phyloP scores from a whole-genome alignment of 225 moss, liverwort and hornwort genomes.

The Bryum argenteum region DNA sequence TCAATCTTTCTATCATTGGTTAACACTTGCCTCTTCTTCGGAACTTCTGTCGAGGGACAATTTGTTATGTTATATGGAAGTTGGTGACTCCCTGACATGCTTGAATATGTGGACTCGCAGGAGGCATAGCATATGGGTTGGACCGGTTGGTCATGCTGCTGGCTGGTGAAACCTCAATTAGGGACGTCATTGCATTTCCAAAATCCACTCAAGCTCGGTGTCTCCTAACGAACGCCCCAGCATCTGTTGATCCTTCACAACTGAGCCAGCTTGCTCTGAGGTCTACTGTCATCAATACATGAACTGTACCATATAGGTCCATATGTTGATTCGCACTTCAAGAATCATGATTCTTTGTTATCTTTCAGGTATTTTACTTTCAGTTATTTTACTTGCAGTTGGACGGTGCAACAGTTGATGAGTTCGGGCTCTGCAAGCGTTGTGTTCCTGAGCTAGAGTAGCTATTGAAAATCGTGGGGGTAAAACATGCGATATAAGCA shows the following conservation, averaged over 20 bases:
- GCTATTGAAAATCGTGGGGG: too few relatives aligned
- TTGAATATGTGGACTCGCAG: conserved; percentile 42
- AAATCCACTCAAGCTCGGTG: conserved; percentile 92
- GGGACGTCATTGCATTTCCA: conserved; percentile 97
- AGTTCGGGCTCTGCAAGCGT: too few relatives aligned
- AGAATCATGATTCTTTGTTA: not conserved
- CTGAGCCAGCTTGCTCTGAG: conserved; percentile 69
- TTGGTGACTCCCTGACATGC: not conserved
- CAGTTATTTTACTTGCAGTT: too few relatives aligned
- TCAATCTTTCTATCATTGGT: not conserved
- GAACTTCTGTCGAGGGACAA: not conserved
- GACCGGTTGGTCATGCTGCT: conserved; percentile 97
- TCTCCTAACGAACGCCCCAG: conserved; percentile 82
- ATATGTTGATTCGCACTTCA: conserved; percentile 13
- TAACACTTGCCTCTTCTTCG: not conserved
- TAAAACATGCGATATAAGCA: too few relatives aligned
- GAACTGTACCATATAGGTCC: conserved; percentile 31
- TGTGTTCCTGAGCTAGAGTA: too few relatives aligned
- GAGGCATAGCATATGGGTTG: conserved; percentile 96
- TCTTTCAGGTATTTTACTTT: too few relatives aligned
- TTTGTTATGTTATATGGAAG: not conserved
- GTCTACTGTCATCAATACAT: conserved; percentile 36
- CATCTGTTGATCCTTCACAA: conserved; percentile 77
- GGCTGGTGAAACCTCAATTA: conserved; percentile 84
- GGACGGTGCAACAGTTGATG: too few relatives aligned